phyloP scores from a whole-genome alignment of 2,329 filamentous ascomycete genomes.

The Apiospora phragmitis region DNA sequence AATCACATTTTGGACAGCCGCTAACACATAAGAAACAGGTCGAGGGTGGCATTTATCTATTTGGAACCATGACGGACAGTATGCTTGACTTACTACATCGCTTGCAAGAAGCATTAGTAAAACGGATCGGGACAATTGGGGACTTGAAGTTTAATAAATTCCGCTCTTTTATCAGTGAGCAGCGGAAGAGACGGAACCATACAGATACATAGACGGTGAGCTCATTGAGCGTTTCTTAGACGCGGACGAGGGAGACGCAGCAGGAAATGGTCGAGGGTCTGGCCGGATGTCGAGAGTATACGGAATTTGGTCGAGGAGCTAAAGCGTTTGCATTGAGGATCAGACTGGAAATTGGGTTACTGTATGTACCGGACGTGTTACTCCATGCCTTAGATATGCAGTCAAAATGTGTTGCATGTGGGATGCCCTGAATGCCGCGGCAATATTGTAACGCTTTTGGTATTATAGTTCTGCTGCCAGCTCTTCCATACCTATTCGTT shows the following conservation, averaged over 20 bases:
- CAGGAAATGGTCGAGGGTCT: slow-evolving; percentile 53
- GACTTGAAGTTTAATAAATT: slow-evolving; percentile 75
- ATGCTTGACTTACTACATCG: slow-evolving; percentile 80
- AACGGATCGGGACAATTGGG: slow-evolving; percentile 67
- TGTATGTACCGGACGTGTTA: background rate
- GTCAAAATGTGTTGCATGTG: background rate
- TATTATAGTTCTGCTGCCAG: background rate
- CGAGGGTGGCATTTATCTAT: slow-evolving; percentile 89
- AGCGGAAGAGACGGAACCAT: slow-evolving; percentile 71
- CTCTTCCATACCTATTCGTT: no score
- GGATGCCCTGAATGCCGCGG: background rate
- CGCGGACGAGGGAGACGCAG: slow-evolving; percentile 58
- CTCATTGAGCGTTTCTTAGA: slow-evolving; percentile 84
- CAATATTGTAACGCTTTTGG: background rate
- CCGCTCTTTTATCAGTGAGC: slow-evolving; percentile 77
- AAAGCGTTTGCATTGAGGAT: slow-evolving; percentile 56
- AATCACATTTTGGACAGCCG: background rate
- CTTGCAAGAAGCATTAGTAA: slow-evolving; percentile 72
- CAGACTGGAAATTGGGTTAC: background rate
- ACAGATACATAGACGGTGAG: slow-evolving; percentile 89
- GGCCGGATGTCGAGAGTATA: slow-evolving; percentile 64
- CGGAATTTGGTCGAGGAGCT: slow-evolving; percentile 63
- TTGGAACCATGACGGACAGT: slow-evolving; percentile 71
- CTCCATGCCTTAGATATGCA: background rate
- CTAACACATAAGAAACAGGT: slow-evolving; percentile 52